Percentiles rank a stretch among this genome's conserved stretches.
Evolutionary conservation across 2,329 filamentous ascomycete species (phyloP).

Genomic region (Ampelomyces quisqualis): DNA sequence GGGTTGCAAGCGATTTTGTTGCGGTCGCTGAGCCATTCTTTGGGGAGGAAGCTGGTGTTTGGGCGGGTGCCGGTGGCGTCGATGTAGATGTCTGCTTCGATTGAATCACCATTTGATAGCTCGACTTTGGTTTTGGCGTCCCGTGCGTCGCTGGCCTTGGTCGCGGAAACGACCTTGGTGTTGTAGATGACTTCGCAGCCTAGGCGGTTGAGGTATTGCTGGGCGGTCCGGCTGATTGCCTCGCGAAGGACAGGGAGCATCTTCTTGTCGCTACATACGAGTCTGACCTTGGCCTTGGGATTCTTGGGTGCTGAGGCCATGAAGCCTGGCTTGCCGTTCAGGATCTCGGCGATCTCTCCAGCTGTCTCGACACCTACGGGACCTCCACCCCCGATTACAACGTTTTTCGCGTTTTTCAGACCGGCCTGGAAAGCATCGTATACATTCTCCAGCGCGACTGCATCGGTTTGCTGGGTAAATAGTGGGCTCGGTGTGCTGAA

Average conservation of each 20-base stretch:
- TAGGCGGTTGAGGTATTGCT: constrained; percentile 49
- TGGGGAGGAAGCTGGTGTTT: constrained; percentile 56
- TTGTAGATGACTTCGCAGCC: constrained; percentile 51
- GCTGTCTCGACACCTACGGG: constrained; percentile 54
- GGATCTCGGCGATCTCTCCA: constrained; percentile 51
- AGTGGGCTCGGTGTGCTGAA: constrained; percentile 51
- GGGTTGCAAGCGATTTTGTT: constrained; percentile 54
- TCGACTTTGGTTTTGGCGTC: constrained; percentile 48
- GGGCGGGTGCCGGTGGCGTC: constrained; percentile 55
- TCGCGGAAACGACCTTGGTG: constrained; percentile 36
- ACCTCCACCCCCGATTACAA: constrained; percentile 54
- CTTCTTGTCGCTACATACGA: constrained; percentile 48
- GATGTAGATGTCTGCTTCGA: constrained; percentile 57
- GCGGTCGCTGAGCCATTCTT: constrained; percentile 50
- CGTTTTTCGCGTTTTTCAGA: constrained; percentile 45
- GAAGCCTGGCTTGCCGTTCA: constrained; percentile 43
- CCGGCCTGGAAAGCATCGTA: constrained; percentile 42
- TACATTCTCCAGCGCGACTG: constrained; percentile 27
- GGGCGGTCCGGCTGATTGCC: constrained; percentile 49
- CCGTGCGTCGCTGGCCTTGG: constrained; percentile 30
- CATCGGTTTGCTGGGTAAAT: constrained; percentile 46
- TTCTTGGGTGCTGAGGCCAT: constrained; percentile 42
- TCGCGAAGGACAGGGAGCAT: constrained; percentile 50
- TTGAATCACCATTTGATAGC: constrained; percentile 49
- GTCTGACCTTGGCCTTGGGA: constrained; percentile 47